phyloP scores from a whole-genome alignment of 441 rosid species.

The Biscutella laevigata region DNA sequence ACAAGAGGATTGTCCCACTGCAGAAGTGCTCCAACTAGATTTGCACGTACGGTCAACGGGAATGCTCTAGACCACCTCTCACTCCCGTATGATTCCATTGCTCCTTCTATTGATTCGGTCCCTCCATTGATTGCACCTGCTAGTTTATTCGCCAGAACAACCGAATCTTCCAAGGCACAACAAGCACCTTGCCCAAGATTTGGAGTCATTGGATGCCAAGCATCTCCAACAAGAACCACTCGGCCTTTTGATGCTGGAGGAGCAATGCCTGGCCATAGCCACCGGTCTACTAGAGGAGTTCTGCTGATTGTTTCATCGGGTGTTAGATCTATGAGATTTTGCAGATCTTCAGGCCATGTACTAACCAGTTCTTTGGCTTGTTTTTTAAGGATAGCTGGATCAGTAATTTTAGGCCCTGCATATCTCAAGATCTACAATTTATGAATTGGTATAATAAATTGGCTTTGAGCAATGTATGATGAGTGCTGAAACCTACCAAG shows the following conservation, averaged over 20 bases:
- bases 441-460: not conserved
- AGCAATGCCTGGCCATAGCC: slow-evolving; percentile 71
- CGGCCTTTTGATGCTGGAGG: slow-evolving; percentile 58
- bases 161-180: slow-evolving; percentile 51
- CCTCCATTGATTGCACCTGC: slow-evolving; percentile 29
- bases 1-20: slow-evolving; percentile 29
- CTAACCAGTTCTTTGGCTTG: slow-evolving; percentile 54
- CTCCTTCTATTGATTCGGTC: slow-evolving; percentile 30
- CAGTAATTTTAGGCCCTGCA: slow-evolving; percentile 64
- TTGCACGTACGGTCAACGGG: slow-evolving; percentile 47
- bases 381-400: slow-evolving; percentile 52
- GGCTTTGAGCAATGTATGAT: not conserved
- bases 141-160: slow-evolving; percentile 23
- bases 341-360: slow-evolving; percentile 62
- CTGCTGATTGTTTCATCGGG: slow-evolving; percentile 64
- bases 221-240: slow-evolving; percentile 73
- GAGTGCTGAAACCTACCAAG: slow-evolving; percentile 38
- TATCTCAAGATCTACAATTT: not conserved
- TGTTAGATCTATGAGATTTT: slow-evolving; percentile 46
- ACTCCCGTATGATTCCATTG: slow-evolving; percentile 25
- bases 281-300: slow-evolving; percentile 75
- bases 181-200: slow-evolving; percentile 31
- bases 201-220: slow-evolving; percentile 98
- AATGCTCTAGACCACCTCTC: slow-evolving; percentile 70
- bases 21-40: slow-evolving; percentile 37